Evolutionary conservation across 352 stramenopile genomes (phyloP).

Genomic region (Vaucheria bursata): DNA sequence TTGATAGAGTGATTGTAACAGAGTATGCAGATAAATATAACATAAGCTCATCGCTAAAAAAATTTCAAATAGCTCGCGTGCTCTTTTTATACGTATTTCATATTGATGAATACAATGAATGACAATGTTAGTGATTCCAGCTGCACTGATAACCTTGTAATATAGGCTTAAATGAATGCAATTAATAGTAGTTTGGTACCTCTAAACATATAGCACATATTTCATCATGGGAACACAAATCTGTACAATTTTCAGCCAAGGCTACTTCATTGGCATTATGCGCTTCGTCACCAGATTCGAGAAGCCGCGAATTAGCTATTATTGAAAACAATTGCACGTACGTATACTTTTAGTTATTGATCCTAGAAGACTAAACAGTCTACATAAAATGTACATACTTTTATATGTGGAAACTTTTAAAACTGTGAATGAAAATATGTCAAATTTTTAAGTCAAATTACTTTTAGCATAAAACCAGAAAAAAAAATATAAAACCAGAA

Average conservation of each 20-base stretch:
- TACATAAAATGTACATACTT: background rate
- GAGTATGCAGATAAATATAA: background rate
- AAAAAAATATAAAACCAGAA: too few species aligned
- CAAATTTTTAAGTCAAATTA: too few species aligned
- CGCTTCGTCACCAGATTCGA: background rate
- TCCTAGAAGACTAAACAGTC: background rate
- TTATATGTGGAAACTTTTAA: too few species aligned
- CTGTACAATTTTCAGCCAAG: background rate
- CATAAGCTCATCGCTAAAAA: background rate
- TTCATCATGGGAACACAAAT: background rate
- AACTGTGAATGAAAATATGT: too few species aligned
- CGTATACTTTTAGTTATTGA: background rate
- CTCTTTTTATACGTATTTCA: background rate
- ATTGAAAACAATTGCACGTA: background rate
- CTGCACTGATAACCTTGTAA: background rate
- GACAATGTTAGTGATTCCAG: background rate
- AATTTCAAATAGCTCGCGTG: background rate
- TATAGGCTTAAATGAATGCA: background rate
- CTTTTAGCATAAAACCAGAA: too few species aligned
- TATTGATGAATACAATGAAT: background rate
- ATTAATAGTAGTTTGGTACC: background rate
- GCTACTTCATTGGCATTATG: background rate
- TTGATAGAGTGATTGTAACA: too few species aligned
- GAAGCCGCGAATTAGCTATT: background rate
- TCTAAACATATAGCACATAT: background rate